Conservation (phyloP, 352 stramenopile species). For the Globisporangium irregulare region DNA sequence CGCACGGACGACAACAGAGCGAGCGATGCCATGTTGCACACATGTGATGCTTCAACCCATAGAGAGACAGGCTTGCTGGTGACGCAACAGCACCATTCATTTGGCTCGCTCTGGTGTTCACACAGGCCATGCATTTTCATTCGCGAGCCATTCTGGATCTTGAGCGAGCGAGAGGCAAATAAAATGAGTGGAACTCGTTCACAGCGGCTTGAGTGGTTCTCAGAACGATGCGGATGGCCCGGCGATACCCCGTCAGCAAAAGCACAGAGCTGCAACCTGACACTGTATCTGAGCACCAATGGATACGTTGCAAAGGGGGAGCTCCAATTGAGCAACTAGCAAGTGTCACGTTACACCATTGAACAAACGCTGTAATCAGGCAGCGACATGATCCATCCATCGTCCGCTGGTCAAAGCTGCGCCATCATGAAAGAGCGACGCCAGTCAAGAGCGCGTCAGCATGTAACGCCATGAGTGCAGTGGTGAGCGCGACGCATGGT, state of each 20-base stretch:
- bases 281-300: not conserved
- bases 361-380: not conserved
- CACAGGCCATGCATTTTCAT: not conserved
- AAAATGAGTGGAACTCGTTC: conserved; percentile 12
- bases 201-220: conserved; percentile 11
- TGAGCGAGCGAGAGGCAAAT: not conserved
- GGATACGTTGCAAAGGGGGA: not conserved
- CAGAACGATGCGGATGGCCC: conserved; percentile 3
- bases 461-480: not conserved
- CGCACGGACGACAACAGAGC: not conserved
- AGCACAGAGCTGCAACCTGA: not conserved
- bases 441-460: not conserved
- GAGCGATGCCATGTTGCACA: not conserved
- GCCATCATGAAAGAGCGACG: not conserved
- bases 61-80: not conserved
- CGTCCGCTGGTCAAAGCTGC: not conserved
- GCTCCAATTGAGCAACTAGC: not conserved
- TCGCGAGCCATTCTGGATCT: conserved; percentile 3
- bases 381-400: conserved; percentile 3
- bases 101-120: not conserved
- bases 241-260: conserved; percentile 7
- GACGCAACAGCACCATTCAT: conserved; percentile 1
- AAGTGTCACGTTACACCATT: not conserved
- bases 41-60: not conserved
- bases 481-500: not conserved